Conservation (phyloP, 768 basidiomycete genomes). For the Leccinum barrowsii region DNA sequence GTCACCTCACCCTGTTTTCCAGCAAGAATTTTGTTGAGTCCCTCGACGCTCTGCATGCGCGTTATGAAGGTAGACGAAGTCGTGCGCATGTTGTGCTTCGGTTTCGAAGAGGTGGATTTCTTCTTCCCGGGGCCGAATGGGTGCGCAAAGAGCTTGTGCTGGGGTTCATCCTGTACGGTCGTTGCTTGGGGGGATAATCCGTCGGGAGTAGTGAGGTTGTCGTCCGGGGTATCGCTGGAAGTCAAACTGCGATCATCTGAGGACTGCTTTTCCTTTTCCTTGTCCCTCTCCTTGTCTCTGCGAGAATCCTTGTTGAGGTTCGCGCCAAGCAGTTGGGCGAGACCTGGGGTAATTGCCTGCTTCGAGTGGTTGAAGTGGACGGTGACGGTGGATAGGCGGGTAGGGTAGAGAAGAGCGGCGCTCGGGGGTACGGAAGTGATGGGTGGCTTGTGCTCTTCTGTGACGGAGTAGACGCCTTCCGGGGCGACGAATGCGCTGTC, state of each 20-base stretch:
- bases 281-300: constrained; percentile 38
- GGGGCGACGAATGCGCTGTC: constrained; percentile 84
- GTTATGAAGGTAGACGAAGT: constrained; percentile 93
- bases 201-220: constrained; percentile 44
- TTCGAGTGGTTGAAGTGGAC: constrained; percentile 62
- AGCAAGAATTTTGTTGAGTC: constrained; percentile 64
- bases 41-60: constrained; percentile 78
- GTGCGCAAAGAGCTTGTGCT: constrained; percentile 62
- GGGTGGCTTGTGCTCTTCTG: constrained; percentile 77
- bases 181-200: constrained; percentile 30
- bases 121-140: constrained; percentile 46
- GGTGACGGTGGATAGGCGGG: constrained; percentile 57
- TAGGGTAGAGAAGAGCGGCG: constrained; percentile 45
- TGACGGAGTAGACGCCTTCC: constrained; percentile 86
- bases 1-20: constrained; percentile 82
- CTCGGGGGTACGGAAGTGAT: constrained; percentile 39
- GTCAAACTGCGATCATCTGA: constrained; percentile 69
- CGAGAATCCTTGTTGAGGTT: constrained; percentile 55
- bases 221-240: constrained; percentile 78
- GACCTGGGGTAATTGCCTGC: constrained; percentile 50
- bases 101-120: constrained; percentile 61
- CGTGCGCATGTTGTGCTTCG: constrained; percentile 89
- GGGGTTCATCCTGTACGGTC: constrained; percentile 38
- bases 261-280: constrained; percentile 37
- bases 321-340: constrained; percentile 65